A percentile compares a stretch with the other conserved stretches of the same genome.
Conservation (phyloP, 192 early-diverging fungal species). For the Phlyctochytrium planicorne region DNA sequence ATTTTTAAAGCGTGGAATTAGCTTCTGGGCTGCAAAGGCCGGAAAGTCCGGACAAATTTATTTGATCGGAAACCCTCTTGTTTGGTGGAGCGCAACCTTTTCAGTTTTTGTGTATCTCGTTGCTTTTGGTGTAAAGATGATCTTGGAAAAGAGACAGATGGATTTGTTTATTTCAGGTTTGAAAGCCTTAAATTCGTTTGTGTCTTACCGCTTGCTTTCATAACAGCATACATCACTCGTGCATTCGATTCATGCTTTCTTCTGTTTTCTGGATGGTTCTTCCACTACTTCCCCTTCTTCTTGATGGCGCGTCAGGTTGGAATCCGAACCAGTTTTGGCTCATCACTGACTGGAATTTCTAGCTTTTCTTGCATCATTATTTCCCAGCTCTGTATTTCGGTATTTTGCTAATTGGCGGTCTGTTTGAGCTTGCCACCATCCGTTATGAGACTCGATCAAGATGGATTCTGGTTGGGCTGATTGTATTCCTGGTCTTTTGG, state of each 20-base stretch:
- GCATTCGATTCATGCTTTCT: constrained; percentile 42
- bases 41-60: constrained; percentile 41
- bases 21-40: constrained; percentile 53
- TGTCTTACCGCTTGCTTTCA: too few species aligned
- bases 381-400: constrained; percentile 90
- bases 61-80: constrained; percentile 55
- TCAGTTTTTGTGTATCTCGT: constrained; percentile 28
- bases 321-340: constrained; percentile 1
- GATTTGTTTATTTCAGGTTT: constrained; percentile 18
- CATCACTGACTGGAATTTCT: neutral
- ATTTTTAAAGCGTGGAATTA: constrained; percentile 45
- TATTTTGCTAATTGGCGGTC: constrained; percentile 67
- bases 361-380: constrained; percentile 91
- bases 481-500: constrained; percentile 57
- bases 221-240: constrained; percentile 18
- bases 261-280: constrained; percentile 71
- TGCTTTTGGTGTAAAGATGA: constrained; percentile 21
- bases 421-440: constrained; percentile 73
- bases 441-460: constrained; percentile 55
- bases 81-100: constrained; percentile 38
- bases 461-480: constrained; percentile 44
- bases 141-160: constrained; percentile 30
- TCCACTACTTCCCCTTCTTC: constrained; percentile 89
- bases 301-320: constrained; percentile 77
- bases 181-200: too few species aligned